Evolutionary conservation across 1,284 basidiomycete genomes (phyloP), one percentile per base, ranked within the genome.

Genomic region (Sanguinoderma infundibulare): DNA sequence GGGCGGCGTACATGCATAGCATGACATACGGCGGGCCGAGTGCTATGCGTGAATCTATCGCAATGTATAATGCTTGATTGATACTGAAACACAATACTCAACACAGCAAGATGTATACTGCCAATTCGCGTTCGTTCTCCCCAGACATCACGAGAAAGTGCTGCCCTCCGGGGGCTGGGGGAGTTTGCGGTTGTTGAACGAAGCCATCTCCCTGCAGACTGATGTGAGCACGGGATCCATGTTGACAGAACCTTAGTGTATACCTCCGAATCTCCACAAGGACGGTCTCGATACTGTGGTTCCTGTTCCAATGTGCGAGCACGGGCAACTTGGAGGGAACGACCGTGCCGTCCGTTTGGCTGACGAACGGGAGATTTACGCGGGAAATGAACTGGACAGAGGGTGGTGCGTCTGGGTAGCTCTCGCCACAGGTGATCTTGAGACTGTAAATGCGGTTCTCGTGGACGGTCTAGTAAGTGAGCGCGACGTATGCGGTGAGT

Each of bases 381-480:
- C 89, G 86, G 54, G 94, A 97, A 64, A 94, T 74, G 77, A 99
- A 99, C 61, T 89, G 85, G 55, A 97, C 84, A n/a, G 78, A 77
- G 12, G 95, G 95, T 3, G 89, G 91, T 20, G 66, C 65, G 69
- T 96, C 93, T 7, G 98, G 97, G 76, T 99, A 99, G 5, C 75
- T 68, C 7, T 87, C 81, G 38, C 90, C 93, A 74, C 97, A 98
- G 71, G 83, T 81, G 74, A 99, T 96, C 81, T 91, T 94, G 70
- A 99, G 86, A 62, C 90, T 94, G 85, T 98, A 99, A 79, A 99
- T 99, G 56, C 97, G 87, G 79, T 99, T 99, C 85, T 99, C 96
- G 78, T 97, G 96, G 12, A 97, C 95, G 34, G 94, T 96, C 92
- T 96, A 70, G 40, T 28, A 40, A 20, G 24, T 60, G 36, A 61